These are phyloP conservation scores for Fusarium sp. DNA, from an alignment of 2,329 filamentous ascomycete genomes.

Conservation along the genomic window DNA sequence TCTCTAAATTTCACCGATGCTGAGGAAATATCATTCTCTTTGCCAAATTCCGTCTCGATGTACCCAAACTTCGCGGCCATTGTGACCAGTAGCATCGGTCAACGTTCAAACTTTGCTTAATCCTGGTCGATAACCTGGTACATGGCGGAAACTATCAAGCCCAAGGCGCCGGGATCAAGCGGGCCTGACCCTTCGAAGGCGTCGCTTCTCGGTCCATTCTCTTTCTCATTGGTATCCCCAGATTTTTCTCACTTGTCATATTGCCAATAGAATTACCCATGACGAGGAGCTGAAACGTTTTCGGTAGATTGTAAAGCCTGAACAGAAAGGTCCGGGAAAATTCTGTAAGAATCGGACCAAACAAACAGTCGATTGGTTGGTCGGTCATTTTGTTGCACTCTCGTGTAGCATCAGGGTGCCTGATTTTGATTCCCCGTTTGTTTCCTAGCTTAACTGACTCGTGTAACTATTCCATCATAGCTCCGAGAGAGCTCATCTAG, in stretches of 20 bases:
- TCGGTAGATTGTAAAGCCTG: not conserved
- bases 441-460: slow-evolving; percentile 7
- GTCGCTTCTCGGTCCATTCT: slow-evolving; percentile 45
- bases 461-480: not conserved
- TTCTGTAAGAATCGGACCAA: not conserved
- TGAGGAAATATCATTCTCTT: not conserved
- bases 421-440: not conserved
- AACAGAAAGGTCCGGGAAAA: not conserved
- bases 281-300: slow-evolving; percentile 1
- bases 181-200: slow-evolving; percentile 30
- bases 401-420: slow-evolving; percentile 4
- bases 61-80: too few species aligned
- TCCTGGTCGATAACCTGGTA: slow-evolving; percentile 27
- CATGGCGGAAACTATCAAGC: slow-evolving; percentile 32
- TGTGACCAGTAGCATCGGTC: slow-evolving; percentile 2
- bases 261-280: slow-evolving; percentile 13
- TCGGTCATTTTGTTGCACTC: not conserved
- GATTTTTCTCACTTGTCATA: slow-evolving; percentile 29
- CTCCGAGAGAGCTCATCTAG: not conserved
- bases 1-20: too few species aligned
- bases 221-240: slow-evolving; percentile 48
- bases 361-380: slow-evolving; percentile 1
- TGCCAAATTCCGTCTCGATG: too few species aligned
- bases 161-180: slow-evolving; percentile 31
- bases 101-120: slow-evolving; percentile 24